Evolutionary conservation across 257 asterid genomes (phyloP).

Genomic region (Solanum lycopersicoides): DNA sequence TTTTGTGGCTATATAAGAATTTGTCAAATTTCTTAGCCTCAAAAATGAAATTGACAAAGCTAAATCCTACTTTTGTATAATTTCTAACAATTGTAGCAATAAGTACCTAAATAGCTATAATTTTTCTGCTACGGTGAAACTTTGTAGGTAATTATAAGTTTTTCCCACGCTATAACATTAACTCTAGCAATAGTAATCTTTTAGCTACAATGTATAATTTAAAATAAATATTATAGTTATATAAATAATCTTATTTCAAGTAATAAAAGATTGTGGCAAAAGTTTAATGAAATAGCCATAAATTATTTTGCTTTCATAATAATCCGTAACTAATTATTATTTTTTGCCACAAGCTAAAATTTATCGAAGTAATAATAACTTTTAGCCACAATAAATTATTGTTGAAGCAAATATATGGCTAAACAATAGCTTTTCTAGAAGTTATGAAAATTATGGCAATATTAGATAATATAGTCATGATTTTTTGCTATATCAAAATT

Average conservation of each 20-base stretch:
- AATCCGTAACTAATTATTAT: no score
- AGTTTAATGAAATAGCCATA: no score
- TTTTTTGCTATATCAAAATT: no score
- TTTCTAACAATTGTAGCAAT: not conserved
- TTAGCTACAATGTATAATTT: not conserved
- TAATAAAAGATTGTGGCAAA: no score
- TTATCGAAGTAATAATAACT: not conserved
- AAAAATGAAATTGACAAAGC: not conserved
- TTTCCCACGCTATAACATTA: not conserved
- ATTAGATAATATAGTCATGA: not conserved
- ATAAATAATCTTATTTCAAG: not conserved
- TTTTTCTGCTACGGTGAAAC: not conserved
- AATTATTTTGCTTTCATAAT: no score
- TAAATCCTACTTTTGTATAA: no score
- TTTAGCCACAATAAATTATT: not conserved
- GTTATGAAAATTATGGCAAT: no score
- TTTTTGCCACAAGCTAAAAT: not conserved
- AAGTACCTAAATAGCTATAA: not conserved
- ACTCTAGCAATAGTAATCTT: not conserved
- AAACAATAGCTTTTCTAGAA: not conserved
- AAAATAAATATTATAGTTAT: no score
- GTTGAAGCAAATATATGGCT: not conserved
- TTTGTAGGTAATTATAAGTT: not conserved
- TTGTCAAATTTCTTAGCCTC: not conserved
- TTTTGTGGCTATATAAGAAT: no score